These are phyloP conservation scores for Solanum virginianum DNA, from an alignment of 257 asterid species.

Conservation along the genomic window DNA sequence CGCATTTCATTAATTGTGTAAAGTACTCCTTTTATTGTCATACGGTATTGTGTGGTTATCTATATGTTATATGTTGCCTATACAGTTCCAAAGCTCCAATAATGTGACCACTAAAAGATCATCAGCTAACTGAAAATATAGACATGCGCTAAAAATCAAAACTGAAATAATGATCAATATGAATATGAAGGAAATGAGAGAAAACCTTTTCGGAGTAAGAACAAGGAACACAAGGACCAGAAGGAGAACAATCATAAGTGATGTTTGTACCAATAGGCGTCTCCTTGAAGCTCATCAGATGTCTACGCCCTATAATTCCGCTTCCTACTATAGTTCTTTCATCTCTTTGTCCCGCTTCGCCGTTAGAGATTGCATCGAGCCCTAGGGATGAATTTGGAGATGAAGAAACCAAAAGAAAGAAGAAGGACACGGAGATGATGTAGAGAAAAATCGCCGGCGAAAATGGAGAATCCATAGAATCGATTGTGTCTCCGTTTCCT, in stretches of 20 bases:
- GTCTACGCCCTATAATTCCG: constrained; percentile 24
- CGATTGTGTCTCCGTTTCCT: not conserved
- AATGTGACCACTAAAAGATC: too few species aligned
- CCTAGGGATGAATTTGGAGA: not conserved
- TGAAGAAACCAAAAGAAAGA: not conserved
- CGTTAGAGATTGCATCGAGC: not conserved
- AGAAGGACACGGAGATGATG: not conserved
- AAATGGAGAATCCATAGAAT: not conserved
- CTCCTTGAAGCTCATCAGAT: constrained; percentile 62
- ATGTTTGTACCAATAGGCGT: constrained; percentile 73
- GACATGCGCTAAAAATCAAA: not conserved
- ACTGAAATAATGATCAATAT: not conserved
- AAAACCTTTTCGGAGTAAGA: constrained; percentile 77
- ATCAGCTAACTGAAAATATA: not conserved
- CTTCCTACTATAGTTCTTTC: not conserved
- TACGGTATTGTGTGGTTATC: too few species aligned
- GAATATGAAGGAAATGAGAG: not conserved
- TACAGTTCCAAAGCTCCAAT: too few species aligned
- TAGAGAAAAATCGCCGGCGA: not conserved
- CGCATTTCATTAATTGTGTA: too few species aligned
- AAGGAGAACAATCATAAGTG: constrained; percentile 86
- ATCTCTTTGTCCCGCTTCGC: constrained; percentile 8
- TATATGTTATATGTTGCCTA: too few species aligned
- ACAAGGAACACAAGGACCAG: constrained; percentile 94
- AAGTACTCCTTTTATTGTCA: too few species aligned